A percentile compares a stretch with the other conserved stretches of the same genome.
phyloP scores from a whole-genome alignment of 192 early-diverging fungal species.

The Piromyces finnis region DNA sequence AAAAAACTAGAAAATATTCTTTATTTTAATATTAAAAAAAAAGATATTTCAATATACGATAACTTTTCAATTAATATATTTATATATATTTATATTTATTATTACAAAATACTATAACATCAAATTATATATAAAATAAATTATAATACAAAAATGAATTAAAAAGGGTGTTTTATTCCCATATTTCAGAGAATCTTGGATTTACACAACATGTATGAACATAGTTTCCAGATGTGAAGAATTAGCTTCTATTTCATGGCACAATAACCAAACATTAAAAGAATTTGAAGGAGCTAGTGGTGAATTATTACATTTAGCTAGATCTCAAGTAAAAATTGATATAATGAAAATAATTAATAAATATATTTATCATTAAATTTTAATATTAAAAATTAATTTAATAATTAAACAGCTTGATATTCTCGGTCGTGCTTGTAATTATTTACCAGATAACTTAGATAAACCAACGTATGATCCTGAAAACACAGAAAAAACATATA shows the following conservation, averaged over 20 bases:
- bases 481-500: slow-evolving; percentile 15
- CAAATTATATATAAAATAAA: too few relatives aligned
- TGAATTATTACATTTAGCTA: slow-evolving; percentile 51
- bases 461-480: slow-evolving; percentile 24
- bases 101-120: too few relatives aligned
- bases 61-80: too few relatives aligned
- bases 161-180: slow-evolving; percentile 26
- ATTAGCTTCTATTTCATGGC: slow-evolving; percentile 22
- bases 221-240: slow-evolving; percentile 66
- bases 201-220: slow-evolving; percentile 58
- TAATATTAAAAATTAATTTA: too few relatives aligned
- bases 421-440: slow-evolving; percentile 36
- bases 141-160: too few relatives aligned
- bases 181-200: slow-evolving; percentile 58
- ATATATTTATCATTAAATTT: too few relatives aligned
- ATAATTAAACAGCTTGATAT: slow-evolving; percentile 65
- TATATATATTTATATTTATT: too few relatives aligned
- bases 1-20: too few relatives aligned
- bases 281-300: slow-evolving; percentile 56
- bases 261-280: slow-evolving; percentile 16
- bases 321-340: slow-evolving; percentile 66
- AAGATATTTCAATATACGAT: too few relatives aligned
- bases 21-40: too few relatives aligned
- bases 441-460: slow-evolving; percentile 23
- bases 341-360: too few relatives aligned